Percentiles rank a stretch among this genome's conserved stretches.
phyloP scores from a whole-genome alignment of 805 yeast genomes.

The Grigorovia yakushimaensis region DNA sequence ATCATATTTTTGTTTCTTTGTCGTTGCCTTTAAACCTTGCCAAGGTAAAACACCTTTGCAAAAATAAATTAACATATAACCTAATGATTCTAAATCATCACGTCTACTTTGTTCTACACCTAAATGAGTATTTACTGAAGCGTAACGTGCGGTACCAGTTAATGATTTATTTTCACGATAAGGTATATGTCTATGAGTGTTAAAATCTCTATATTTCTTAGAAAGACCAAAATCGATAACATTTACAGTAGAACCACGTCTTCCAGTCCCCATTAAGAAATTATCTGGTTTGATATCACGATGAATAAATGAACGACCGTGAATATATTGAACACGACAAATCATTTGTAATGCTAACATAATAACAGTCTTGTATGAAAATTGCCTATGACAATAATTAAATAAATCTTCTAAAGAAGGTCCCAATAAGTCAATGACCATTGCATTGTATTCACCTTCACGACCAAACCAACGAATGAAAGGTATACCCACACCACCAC shows the following conservation, averaged over 20 bases:
- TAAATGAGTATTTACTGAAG: conserved; percentile 87
- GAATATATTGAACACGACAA: conserved; percentile 90
- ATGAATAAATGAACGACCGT: conserved; percentile 85
- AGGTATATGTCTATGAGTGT: conserved; percentile 90
- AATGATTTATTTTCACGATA: conserved; percentile 92
- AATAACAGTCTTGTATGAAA: conserved; percentile 86
- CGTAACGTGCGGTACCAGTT: conserved; percentile 97
- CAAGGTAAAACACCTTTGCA: conserved; percentile 95
- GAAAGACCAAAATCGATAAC: conserved; percentile 93
- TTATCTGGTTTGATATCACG: conserved; percentile 83
- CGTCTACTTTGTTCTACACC: conserved; percentile 96
- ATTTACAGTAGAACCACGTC: conserved; percentile 90
- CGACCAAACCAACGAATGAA: conserved; percentile 96
- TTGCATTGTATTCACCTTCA: conserved; percentile 91
- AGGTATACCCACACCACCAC: conserved; percentile 97
- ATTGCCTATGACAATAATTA: conserved; percentile 90
- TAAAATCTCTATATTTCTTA: conserved; percentile 87
- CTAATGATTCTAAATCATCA: conserved; percentile 91
- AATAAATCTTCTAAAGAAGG: conserved; percentile 92
- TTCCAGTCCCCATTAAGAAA: conserved; percentile 78
- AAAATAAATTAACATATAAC: conserved; percentile 88
- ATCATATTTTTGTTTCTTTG: conserved; percentile 94
- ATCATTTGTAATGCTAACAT: conserved; percentile 89
- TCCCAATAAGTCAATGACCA: conserved; percentile 93
- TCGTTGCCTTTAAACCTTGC: conserved; percentile 97